phyloP scores from a whole-genome alignment of 1,139 yeast species.

The Geotrichum australiense region DNA sequence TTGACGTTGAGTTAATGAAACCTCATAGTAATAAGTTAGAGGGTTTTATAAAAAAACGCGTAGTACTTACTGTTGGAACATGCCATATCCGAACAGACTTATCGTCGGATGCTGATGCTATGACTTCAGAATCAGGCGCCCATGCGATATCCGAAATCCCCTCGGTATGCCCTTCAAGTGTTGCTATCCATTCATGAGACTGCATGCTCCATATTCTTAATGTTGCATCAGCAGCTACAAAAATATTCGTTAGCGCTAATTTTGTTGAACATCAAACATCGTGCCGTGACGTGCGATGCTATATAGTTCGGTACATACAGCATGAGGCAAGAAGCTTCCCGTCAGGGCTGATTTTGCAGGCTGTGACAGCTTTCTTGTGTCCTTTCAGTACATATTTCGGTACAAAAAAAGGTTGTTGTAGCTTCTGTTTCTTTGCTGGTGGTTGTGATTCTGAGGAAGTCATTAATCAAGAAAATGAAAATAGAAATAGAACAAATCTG shows the following conservation, averaged over 20 bases:
- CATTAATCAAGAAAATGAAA: too few species aligned
- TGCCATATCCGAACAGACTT: conserved; percentile 73
- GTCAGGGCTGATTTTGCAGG: conserved; percentile 60
- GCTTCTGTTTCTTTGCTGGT: too few species aligned
- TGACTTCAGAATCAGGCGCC: conserved; percentile 64
- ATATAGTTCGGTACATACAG: conserved; percentile 23
- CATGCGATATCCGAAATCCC: conserved; percentile 70
- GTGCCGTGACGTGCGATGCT: neutral
- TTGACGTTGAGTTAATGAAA: too few species aligned
- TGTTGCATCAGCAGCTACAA: conserved; percentile 38
- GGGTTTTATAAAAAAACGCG: neutral
- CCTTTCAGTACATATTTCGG: conserved; percentile 20
- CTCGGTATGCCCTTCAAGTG: conserved; percentile 53
- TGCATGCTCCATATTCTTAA: conserved; percentile 40
- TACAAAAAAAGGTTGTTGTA: conserved; percentile 6
- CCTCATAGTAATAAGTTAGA: too few species aligned
- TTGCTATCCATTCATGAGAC: conserved; percentile 31
- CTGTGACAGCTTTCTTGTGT: conserved; percentile 34
- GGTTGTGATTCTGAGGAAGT: too few species aligned
- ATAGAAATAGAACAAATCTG: too few species aligned
- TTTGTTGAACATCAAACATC: neutral
- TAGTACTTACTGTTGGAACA: conserved; percentile 28
- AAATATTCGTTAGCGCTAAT: conserved; percentile 8
- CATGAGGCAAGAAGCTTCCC: conserved; percentile 56
- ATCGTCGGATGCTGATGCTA: conserved; percentile 89